A percentile compares a stretch with the other conserved stretches of the same genome.
Conservation (phyloP, 208 protist species). For the Plasmodiophora brassicae region DNA sequence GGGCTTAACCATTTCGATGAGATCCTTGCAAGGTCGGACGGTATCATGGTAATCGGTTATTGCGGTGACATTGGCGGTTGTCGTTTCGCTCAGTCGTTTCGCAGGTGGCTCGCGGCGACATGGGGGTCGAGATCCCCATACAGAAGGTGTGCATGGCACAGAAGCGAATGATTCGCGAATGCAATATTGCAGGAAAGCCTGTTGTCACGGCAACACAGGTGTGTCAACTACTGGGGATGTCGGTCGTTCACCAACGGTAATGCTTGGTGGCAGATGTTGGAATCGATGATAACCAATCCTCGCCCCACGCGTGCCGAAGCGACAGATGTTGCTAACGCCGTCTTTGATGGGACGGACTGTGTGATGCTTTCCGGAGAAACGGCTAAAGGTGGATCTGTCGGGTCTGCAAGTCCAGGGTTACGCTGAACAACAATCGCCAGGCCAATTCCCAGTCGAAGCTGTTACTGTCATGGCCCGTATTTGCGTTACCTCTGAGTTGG, state of each 20-base stretch:
- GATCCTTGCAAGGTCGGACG: slow-evolving; percentile 89
- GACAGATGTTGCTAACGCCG: slow-evolving; percentile 53
- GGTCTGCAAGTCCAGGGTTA: background rate
- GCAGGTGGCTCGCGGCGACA: slow-evolving; percentile 6
- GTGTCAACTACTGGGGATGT: background rate
- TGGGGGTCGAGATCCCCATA: slow-evolving; percentile 23
- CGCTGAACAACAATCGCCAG: background rate
- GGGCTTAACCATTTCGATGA: slow-evolving; percentile 92
- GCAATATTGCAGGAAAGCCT: slow-evolving; percentile 94
- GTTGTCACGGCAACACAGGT: slow-evolving; percentile 67
- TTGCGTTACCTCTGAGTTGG: slow-evolving; percentile 31
- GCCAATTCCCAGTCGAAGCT: slow-evolving; percentile 39
- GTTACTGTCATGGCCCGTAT: slow-evolving; percentile 40
- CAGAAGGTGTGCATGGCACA: slow-evolving; percentile 82
- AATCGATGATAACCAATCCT: slow-evolving; percentile 86
- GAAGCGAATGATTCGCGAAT: slow-evolving; percentile 97
- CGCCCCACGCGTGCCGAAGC: slow-evolving; percentile 96
- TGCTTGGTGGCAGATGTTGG: slow-evolving; percentile 49
- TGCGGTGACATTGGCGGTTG: slow-evolving; percentile 65
- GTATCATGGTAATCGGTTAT: slow-evolving; percentile 90
- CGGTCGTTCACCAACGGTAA: slow-evolving; percentile 1
- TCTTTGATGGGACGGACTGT: slow-evolving; percentile 85
- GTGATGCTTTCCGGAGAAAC: slow-evolving; percentile 98
- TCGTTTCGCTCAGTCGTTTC: slow-evolving; percentile 67
- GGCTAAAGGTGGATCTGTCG: slow-evolving; percentile 79